Evolutionary conservation across 352 stramenopile genomes (phyloP), one percentile per base, ranked within the genome.

Genomic region (Phytopythium oedochilum): DNA sequence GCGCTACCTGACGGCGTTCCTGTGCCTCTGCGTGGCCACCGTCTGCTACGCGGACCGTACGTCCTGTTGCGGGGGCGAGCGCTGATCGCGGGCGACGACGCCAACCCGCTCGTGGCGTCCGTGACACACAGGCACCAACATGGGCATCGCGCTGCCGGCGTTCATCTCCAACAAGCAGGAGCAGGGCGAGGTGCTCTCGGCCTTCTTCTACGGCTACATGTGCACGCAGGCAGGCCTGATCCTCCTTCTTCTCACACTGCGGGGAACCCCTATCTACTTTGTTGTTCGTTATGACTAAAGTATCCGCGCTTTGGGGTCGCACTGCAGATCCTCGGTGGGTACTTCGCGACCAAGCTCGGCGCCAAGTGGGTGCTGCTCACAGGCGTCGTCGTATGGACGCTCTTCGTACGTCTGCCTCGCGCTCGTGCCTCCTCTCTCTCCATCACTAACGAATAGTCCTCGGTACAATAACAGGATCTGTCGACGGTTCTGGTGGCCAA

Each of bases 181-280:
- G 48, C 86, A 95, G 57, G 83, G 86, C 0, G 78, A 90, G 57
- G 71, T 95, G 40, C 70, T 95, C 34, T 88, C 83, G 15, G 77
- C 83, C 23, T 95, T 95, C 63, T 95, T 92, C 66, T 95, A 92
- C 43, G 86, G 86, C 42, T 95, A 95, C 64, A 82, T 95, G 71
- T 71, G 76, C 59, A 95, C 86, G 10, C 86, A 95, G 72, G 82
- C 88, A 40, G 25, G 40, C 48, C 3, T 8, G n/a, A n/a, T 61
- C 39, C 17, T 20, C 25, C 42, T 48, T 15, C 18, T 46, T 18
- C 2, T 15, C 8, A n/a, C n/a, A n/a, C n/a, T n/a, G n/a, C n/a
- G n/a, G n/a, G n/a, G n/a, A n/a, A n/a, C n/a, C n/a, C n/a, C n/a
- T n/a, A n/a, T n/a, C n/a, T n/a, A n/a, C n/a, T n/a, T n/a, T n/a